phyloP scores from a whole-genome alignment of 1,284 basidiomycete genomes.

The Cryptococcus amylolentus region DNA sequence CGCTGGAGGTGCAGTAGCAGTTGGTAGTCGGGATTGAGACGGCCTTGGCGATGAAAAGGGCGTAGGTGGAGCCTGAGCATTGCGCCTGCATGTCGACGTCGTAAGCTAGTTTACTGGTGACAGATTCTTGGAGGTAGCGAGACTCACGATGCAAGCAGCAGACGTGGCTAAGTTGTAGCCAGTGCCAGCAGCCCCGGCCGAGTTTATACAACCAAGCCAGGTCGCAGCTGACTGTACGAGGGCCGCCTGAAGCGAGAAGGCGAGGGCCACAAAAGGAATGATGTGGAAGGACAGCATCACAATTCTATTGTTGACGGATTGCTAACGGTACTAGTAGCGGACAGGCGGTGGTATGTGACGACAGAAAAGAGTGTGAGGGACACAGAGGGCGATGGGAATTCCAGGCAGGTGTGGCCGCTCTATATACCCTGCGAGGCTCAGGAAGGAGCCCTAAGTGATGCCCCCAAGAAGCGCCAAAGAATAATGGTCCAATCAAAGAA shows the following conservation, averaged over 20 bases:
- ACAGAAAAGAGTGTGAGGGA: background rate
- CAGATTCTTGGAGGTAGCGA: background rate
- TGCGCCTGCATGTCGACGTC: background rate
- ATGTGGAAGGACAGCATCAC: background rate
- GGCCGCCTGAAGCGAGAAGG: background rate
- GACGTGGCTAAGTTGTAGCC: background rate
- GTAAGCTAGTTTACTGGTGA: background rate
- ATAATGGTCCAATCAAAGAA: too few relatives aligned
- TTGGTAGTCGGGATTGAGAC: background rate
- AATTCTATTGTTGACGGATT: background rate
- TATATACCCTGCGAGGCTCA: too few relatives aligned
- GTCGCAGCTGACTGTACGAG: background rate
- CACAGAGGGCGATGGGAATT: too few relatives aligned
- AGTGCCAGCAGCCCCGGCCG: too few relatives aligned
- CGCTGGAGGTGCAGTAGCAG: conserved; percentile 7
- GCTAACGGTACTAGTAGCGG: background rate
- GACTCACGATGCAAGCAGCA: background rate
- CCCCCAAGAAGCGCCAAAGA: too few relatives aligned
- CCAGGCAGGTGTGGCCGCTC: too few relatives aligned
- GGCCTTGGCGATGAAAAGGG: background rate
- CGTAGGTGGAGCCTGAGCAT: background rate
- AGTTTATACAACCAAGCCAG: background rate
- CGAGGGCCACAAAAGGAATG: background rate
- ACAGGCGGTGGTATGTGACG: background rate
- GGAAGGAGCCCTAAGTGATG: too few relatives aligned